Percentiles rank a stretch among this genome's conserved stretches.
Conservation (phyloP, 169 alveolate species). For the Plasmodium gaboni region DNA sequence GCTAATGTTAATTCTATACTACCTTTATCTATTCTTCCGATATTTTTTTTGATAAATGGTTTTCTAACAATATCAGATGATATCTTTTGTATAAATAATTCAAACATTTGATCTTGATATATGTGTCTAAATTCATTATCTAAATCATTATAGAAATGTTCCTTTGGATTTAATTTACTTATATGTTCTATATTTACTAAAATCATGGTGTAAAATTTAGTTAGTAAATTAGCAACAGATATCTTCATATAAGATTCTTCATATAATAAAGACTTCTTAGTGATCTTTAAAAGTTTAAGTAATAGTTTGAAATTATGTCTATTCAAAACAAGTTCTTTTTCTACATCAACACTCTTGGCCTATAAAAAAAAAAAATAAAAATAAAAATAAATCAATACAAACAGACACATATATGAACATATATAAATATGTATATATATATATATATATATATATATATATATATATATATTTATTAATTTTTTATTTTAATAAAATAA, state of each 20-base stretch:
- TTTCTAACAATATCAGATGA: conserved; percentile 31
- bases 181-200: conserved; percentile 62
- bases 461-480: background rate
- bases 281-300: conserved; percentile 22
- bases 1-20: conserved; percentile 55
- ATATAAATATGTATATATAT: background rate
- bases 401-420: background rate
- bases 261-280: conserved; percentile 29
- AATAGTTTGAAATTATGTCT: conserved; percentile 26
- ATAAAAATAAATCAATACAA: background rate
- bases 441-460: background rate
- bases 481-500: background rate
- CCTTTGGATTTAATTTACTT: conserved; percentile 62
- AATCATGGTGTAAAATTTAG: conserved; percentile 39
- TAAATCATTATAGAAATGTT: conserved; percentile 33
- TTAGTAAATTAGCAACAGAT: conserved; percentile 44
- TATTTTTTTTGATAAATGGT: conserved; percentile 59
- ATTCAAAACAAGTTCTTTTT: conserved; percentile 7
- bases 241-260: conserved; percentile 53
- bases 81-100: conserved; percentile 26
- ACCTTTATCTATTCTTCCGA: conserved; percentile 65
- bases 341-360: conserved; percentile 23
- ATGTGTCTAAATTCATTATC: conserved; percentile 43
- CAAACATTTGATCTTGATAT: conserved; percentile 51
- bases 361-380: background rate